These are phyloP conservation scores for Plenodomus lindquistii DNA, from an alignment of 2,329 filamentous ascomycete species.

Conservation along the genomic window DNA sequence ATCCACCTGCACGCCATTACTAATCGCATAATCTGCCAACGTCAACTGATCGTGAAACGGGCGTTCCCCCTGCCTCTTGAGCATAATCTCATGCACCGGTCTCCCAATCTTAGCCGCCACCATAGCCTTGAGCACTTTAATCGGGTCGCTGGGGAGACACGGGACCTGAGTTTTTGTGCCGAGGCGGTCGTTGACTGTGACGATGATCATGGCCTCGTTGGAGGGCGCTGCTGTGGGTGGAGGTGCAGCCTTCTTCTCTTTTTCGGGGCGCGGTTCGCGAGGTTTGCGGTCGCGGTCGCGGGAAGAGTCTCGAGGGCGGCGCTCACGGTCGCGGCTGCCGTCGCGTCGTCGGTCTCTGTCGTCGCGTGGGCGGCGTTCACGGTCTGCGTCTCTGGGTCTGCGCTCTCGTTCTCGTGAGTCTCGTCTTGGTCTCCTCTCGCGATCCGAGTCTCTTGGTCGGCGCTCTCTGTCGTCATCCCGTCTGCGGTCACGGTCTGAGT, in stretches of 20 bases:
- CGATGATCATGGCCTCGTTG: slow-evolving; percentile 84
- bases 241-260: slow-evolving; percentile 11
- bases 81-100: slow-evolving; percentile 85
- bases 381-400: slow-evolving; percentile 14
- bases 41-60: slow-evolving; percentile 92
- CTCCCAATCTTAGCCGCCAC: slow-evolving; percentile 88
- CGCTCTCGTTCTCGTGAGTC: background rate
- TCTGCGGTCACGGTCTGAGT: slow-evolving; percentile 45
- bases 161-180: slow-evolving; percentile 95
- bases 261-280: slow-evolving; percentile 18
- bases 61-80: slow-evolving; percentile 88
- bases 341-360: background rate
- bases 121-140: slow-evolving; percentile 87
- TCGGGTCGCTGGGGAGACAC: slow-evolving; percentile 80
- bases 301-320: slow-evolving; percentile 11
- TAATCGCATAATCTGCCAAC: slow-evolving; percentile 90
- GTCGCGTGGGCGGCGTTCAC: slow-evolving; percentile 6
- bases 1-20: slow-evolving; percentile 74
- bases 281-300: slow-evolving; percentile 6
- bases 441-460: slow-evolving; percentile 11
- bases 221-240: slow-evolving; percentile 28
- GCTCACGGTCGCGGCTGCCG: background rate
- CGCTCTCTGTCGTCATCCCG: slow-evolving; percentile 49
- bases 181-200: slow-evolving; percentile 91
- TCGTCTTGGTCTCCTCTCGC: slow-evolving; percentile 5